Evolutionary conservation across 805 yeast species (phyloP).

Genomic region (Saturnispora zaruensis): DNA sequence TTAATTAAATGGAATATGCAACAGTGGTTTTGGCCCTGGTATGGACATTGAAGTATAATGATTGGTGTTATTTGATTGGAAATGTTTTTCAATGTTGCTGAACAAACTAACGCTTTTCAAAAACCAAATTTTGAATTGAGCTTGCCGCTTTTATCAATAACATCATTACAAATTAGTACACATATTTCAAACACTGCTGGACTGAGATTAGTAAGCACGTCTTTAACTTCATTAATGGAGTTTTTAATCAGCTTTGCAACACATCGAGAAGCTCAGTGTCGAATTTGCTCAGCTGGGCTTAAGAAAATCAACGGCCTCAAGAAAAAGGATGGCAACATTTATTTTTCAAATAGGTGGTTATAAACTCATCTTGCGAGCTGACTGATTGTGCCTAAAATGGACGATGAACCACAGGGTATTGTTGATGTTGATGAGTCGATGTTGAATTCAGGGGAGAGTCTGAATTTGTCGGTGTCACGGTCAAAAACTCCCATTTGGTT

Average conservation of each 20-base stretch:
- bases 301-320: neutral
- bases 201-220: neutral
- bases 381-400: neutral
- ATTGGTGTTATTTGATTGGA: too few relatives aligned
- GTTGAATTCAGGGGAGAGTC: constrained; percentile 47
- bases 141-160: too few relatives aligned
- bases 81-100: too few relatives aligned
- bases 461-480: constrained; percentile 62
- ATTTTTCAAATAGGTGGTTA: neutral
- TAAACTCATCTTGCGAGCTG: neutral
- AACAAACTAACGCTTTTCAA: too few relatives aligned
- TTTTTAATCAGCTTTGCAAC: neutral
- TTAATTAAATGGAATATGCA: too few relatives aligned
- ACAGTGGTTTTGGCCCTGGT: too few relatives aligned
- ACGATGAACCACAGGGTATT: constrained; percentile 25
- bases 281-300: neutral
- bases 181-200: too few relatives aligned
- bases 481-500: constrained; percentile 80
- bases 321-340: neutral
- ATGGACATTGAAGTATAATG: too few relatives aligned
- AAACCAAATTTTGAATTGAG: too few relatives aligned
- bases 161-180: too few relatives aligned
- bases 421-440: constrained; percentile 29
- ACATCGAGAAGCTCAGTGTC: too few relatives aligned
- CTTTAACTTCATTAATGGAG: neutral